Conservation (phyloP, 1,139 yeast genomes). For the Saccharomyces pastorianus region DNA sequence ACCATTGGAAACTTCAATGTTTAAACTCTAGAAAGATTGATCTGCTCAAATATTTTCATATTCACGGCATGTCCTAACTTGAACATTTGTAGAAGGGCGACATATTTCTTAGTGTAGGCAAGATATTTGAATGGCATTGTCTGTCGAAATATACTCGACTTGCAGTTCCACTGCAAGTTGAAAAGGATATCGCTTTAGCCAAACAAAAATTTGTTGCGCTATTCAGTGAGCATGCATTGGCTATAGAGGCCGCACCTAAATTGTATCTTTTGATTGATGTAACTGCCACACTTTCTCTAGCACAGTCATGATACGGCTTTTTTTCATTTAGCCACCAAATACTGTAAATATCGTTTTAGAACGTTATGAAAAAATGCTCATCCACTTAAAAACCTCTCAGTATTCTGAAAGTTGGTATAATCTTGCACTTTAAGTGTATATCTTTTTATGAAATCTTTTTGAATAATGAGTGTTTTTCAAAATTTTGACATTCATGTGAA, state of each 20-base stretch:
- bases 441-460: background rate
- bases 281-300: no score
- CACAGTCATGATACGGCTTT: no score
- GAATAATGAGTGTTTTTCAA: background rate
- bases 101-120: background rate
- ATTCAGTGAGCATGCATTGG: background rate
- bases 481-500: background rate
- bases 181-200: background rate
- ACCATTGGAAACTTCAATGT: background rate
- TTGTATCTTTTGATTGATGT: no score
- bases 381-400: no score
- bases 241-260: no score
- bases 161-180: background rate
- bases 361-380: no score
- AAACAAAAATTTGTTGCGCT: background rate
- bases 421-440: background rate
- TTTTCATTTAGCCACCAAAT: no score
- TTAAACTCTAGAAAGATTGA: background rate
- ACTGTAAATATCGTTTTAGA: no score
- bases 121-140: background rate
- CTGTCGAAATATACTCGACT: background rate
- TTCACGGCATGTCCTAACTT: background rate
- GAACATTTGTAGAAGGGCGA: background rate
- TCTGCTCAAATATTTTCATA: background rate
- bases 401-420: background rate